Evolutionary conservation across 805 yeast genomes (phyloP).

Genomic region (Debaryomyces prosopidis): DNA sequence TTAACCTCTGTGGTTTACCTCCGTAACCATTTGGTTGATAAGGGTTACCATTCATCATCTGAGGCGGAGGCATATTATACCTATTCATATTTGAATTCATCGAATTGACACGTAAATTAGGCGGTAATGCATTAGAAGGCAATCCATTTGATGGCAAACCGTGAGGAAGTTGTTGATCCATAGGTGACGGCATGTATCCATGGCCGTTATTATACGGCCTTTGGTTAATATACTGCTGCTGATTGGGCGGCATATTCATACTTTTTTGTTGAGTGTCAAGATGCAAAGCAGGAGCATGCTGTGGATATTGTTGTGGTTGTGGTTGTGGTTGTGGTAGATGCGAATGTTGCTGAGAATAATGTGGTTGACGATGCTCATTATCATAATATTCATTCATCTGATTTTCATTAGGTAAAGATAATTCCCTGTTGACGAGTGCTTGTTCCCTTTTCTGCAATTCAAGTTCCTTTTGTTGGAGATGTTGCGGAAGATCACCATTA

Average conservation of each 20-base stretch:
- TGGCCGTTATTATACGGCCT: constrained; percentile 2
- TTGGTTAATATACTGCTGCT: constrained; percentile 3
- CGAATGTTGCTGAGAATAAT: constrained; percentile 3
- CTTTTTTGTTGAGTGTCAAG: constrained; percentile 3
- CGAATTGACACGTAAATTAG: constrained; percentile 22
- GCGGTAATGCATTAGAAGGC: constrained; percentile 23
- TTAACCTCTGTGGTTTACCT: constrained; percentile 10
- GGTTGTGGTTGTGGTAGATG: constrained; percentile 1
- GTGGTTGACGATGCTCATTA: neutral
- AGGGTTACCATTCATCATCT: constrained; percentile 4
- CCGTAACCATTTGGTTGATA: constrained; percentile 2
- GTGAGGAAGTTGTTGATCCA: constrained; percentile 32
- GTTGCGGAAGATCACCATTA: constrained; percentile 12
- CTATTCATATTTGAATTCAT: constrained; percentile 13
- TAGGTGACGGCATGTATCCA: constrained; percentile 7
- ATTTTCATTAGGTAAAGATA: neutral
- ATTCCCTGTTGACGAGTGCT: constrained; percentile 17
- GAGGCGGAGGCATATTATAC: constrained; percentile 10
- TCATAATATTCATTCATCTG: neutral
- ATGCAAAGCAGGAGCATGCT: constrained; percentile 5
- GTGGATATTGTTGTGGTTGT: constrained; percentile 6
- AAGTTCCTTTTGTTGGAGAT: constrained; percentile 20
- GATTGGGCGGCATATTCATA: constrained; percentile 7
- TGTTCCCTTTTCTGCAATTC: constrained; percentile 28
- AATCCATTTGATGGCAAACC: constrained; percentile 32